A percentile compares a stretch with the other conserved stretches of the same genome.
Conservation (phyloP, 331 rosid genomes). For the Acacia pycnantha region DNA sequence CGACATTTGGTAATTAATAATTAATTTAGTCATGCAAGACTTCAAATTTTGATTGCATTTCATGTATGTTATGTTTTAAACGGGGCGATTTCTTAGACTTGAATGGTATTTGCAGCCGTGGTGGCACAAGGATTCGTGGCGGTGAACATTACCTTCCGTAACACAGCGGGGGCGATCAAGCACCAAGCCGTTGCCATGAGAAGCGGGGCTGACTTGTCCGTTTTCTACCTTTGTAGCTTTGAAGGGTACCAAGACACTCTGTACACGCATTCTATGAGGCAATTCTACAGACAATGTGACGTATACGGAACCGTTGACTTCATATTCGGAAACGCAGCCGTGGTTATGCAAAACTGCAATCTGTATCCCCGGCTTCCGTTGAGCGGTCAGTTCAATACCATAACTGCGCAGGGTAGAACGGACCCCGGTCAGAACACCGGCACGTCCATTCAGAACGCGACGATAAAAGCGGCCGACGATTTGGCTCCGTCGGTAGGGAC, state of each 20-base stretch:
- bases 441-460: conserved; percentile 55
- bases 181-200: conserved; percentile 69
- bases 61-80: neutral
- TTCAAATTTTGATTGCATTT: neutral
- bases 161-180: conserved; percentile 68
- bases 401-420: conserved; percentile 69
- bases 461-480: conserved; percentile 43
- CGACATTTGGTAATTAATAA: conserved; percentile 56
- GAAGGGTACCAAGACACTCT: conserved; percentile 76
- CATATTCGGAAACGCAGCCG: conserved; percentile 73
- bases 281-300: conserved; percentile 67
- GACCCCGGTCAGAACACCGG: conserved; percentile 72
- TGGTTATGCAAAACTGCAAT: conserved; percentile 62
- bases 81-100: neutral
- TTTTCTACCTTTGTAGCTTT: conserved; percentile 68
- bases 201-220: conserved; percentile 55
- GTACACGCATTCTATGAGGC: conserved; percentile 60
- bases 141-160: conserved; percentile 61
- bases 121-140: conserved; percentile 58
- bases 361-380: conserved; percentile 56
- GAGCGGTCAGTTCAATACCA: conserved; percentile 55
- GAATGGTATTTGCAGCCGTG: conserved; percentile 44
- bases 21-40: neutral
- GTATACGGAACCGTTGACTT: conserved; percentile 69
- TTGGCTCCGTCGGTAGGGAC: conserved; percentile 31